A percentile compares a stretch with the other conserved stretches of the same genome.
phyloP scores from a whole-genome alignment of 352 stramenopile species.

The Plasmopara viticola region DNA sequence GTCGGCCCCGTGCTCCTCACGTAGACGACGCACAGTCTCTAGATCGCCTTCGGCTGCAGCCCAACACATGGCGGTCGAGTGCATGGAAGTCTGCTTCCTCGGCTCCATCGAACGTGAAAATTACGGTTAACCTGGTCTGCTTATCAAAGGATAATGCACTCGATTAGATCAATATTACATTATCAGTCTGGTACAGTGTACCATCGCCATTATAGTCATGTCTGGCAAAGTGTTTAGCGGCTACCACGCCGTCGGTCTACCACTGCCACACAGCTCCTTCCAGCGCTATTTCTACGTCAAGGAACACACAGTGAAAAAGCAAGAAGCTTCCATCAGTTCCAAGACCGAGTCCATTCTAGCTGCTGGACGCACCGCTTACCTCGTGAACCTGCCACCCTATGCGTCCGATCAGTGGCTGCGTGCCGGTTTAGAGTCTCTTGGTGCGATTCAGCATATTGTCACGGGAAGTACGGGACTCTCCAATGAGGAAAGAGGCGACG shows the following conservation, averaged over 20 bases:
- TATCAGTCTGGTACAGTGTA: not conserved
- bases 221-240: slow-evolving; percentile 28
- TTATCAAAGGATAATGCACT: too few relatives aligned
- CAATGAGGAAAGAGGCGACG: slow-evolving; percentile 9
- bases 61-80: slow-evolving; percentile 76
- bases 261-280: slow-evolving; percentile 52
- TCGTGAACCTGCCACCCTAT: slow-evolving; percentile 57
- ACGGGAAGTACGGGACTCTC: slow-evolving; percentile 9
- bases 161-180: too few relatives aligned
- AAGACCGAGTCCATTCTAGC: slow-evolving; percentile 42
- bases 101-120: too few relatives aligned
- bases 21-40: slow-evolving; percentile 47
- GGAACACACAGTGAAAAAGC: slow-evolving; percentile 32
- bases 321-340: slow-evolving; percentile 15
- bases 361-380: slow-evolving; percentile 58
- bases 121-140: too few relatives aligned
- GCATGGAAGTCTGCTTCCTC: slow-evolving; percentile 7
- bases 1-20: slow-evolving; percentile 54
- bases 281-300: slow-evolving; percentile 72
- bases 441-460: slow-evolving; percentile 59
- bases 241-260: slow-evolving; percentile 73
- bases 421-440: slow-evolving; percentile 38
- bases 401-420: slow-evolving; percentile 54
- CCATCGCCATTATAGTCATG: not conserved
- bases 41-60: slow-evolving; percentile 57